Evolutionary conservation across 805 yeast species (phyloP), one percentile per base, ranked within the genome.

Genomic region (Suhomyces vadensis): DNA sequence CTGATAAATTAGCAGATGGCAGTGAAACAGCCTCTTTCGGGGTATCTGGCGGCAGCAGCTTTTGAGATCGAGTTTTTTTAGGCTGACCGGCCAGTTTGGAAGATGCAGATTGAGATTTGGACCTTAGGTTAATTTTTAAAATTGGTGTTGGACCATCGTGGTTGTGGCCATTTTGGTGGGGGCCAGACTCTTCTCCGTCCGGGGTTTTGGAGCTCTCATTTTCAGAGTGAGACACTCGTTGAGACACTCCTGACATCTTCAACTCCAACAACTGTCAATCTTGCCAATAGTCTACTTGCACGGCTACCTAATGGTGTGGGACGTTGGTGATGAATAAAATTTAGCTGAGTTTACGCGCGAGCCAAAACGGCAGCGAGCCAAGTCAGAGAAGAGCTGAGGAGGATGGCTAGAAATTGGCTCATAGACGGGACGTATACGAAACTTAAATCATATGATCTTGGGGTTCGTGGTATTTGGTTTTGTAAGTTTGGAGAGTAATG

Each of bases 281-380:
- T 17, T 11, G 33, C 33, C 20, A 14, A 20, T 29, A 20, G 8
- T 29, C 16, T 14, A 7, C 17, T 29, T 29, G 20, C 33, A 29
- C 33, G 20, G 11, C 33, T 29, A 16, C 33, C 25, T 29, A 20
- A 14, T 29, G 33, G 25, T 29, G 33, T 29, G 20, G 33, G 10
- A 5, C n/a, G 16, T 6, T 8, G 7, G 33, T 29, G 19, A 8
- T 29, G 33, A 29, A 29, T 29, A 29, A 29, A 29, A 29, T 29
- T 29, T 14, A 29, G 20, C 20, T 29, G 33, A 29, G 33, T 29
- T 29, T 29, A 13, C 33, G 33, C 33, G 33, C 33, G 31, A 23
- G 25, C 8, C 27, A 25, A 11, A 6, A 6, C 8, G 33, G 16
- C 3, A 5, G 9, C 7, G 11, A 29, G 11, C 6, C 25, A 23